A percentile compares a stretch with the other conserved stretches of the same genome.
phyloP scores from a whole-genome alignment of 352 stramenopile genomes.

The Phytophthora sp. region DNA sequence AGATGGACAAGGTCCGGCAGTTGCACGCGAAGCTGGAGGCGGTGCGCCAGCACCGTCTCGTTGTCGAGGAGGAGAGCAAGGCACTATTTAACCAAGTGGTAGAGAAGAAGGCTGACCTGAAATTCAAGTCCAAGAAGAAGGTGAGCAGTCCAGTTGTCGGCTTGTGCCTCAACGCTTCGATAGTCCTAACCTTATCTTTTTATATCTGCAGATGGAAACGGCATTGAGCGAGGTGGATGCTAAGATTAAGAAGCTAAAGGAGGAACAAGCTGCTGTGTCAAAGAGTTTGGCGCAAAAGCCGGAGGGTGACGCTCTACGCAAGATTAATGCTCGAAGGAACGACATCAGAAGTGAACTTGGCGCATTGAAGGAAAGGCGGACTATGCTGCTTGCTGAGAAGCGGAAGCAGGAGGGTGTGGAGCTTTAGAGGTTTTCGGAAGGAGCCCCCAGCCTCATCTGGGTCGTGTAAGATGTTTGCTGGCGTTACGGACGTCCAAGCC shows the following conservation, averaged over 20 bases:
- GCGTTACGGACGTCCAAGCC: not conserved
- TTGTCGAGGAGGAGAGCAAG: constrained; percentile 90
- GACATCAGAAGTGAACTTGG: constrained; percentile 87
- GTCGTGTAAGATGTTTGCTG: constrained; percentile 26
- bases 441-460: constrained; percentile 5
- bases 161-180: too few relatives aligned
- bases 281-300: constrained; percentile 80
- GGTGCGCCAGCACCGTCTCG: constrained; percentile 84
- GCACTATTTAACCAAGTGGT: constrained; percentile 90
- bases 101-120: constrained; percentile 89
- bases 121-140: constrained; percentile 91
- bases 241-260: constrained; percentile 83
- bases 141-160: constrained; percentile 30
- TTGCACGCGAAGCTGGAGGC: constrained; percentile 86
- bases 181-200: not conserved
- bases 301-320: constrained; percentile 78
- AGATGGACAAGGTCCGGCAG: constrained; percentile 88
- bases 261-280: constrained; percentile 78
- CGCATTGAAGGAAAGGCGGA: constrained; percentile 82
- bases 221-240: constrained; percentile 83
- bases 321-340: constrained; percentile 84
- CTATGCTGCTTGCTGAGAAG: constrained; percentile 80
- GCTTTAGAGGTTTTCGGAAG: constrained; percentile 36
- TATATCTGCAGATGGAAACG: constrained; percentile 62
- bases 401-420: constrained; percentile 80